phyloP scores from a whole-genome alignment of 2,329 filamentous ascomycete genomes.

The Cordyceps militaris region DNA sequence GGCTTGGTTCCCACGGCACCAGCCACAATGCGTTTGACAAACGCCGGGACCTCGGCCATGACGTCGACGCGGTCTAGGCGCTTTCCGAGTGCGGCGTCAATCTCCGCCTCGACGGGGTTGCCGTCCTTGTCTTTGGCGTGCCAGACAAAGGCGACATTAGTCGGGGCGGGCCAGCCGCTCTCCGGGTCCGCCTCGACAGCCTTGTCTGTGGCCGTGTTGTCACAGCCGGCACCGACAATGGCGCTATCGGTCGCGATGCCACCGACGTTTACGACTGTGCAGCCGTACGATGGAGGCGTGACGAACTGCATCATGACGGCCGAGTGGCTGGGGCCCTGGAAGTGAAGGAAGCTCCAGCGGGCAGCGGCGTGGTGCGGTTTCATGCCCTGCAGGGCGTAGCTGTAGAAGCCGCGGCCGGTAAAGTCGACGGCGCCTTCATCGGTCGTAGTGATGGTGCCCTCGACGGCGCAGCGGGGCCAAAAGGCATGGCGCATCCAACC shows the following conservation, averaged over 20 bases:
- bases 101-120: slow-evolving; percentile 59
- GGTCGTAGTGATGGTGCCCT: slow-evolving; percentile 73
- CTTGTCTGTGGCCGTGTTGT: slow-evolving; percentile 61
- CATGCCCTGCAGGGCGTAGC: slow-evolving; percentile 91
- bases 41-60: slow-evolving; percentile 91
- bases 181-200: slow-evolving; percentile 64
- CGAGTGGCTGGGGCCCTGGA: slow-evolving; percentile 80
- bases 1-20: slow-evolving; percentile 86
- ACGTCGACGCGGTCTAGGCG: slow-evolving; percentile 77
- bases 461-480: slow-evolving; percentile 79
- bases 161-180: slow-evolving; percentile 86
- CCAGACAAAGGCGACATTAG: slow-evolving; percentile 69
- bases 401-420: slow-evolving; percentile 70
- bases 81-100: slow-evolving; percentile 63
- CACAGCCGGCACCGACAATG: slow-evolving; percentile 65
- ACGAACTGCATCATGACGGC: slow-evolving; percentile 94
- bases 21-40: slow-evolving; percentile 90
- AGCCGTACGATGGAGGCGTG: slow-evolving; percentile 87
- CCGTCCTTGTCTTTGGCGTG: slow-evolving; percentile 69
- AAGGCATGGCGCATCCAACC: slow-evolving; percentile 87
- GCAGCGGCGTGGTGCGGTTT: slow-evolving; percentile 95
- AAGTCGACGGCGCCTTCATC: slow-evolving; percentile 75
- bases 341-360: slow-evolving; percentile 88
- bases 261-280: slow-evolving; percentile 75
- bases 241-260: slow-evolving; percentile 75